A percentile compares a stretch with the other conserved stretches of the same genome.
These are phyloP conservation scores for Trichophyton schoenleinii DNA, from an alignment of 2,329 filamentous ascomycete genomes.

Conservation along the genomic window DNA sequence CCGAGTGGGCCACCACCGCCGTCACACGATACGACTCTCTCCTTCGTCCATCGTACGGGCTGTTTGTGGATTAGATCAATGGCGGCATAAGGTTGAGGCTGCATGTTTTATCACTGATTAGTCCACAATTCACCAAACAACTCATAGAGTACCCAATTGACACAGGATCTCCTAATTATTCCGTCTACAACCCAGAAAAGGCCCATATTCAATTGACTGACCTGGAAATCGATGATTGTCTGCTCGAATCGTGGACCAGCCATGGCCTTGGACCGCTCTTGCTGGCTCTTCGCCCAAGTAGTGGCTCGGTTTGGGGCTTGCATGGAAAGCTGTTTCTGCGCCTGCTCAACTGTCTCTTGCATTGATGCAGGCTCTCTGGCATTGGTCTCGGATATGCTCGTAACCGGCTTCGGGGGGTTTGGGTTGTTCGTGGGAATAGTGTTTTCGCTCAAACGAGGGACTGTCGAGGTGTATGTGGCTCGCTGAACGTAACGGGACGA, in stretches of 20 bases:
- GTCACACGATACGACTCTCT: conserved; percentile 72
- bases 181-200: not conserved
- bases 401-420: conserved; percentile 36
- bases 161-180: not conserved
- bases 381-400: conserved; percentile 49
- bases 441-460: conserved; percentile 31
- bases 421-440: conserved; percentile 45
- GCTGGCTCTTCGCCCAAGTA: conserved; percentile 79
- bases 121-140: not conserved
- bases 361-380: conserved; percentile 42
- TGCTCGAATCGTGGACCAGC: conserved; percentile 91
- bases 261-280: conserved; percentile 72
- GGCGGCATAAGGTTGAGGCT: conserved; percentile 81
- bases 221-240: conserved; percentile 86
- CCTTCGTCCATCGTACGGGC: conserved; percentile 82
- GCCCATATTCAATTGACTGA: conserved; percentile 34
- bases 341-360: conserved; percentile 43
- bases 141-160: not conserved
- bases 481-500: conserved; percentile 22
- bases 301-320: conserved; percentile 79
- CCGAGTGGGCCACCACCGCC: conserved; percentile 82
- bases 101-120: conserved; percentile 12
- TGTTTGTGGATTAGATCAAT: conserved; percentile 95
- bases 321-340: conserved; percentile 45
- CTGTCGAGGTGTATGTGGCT: conserved; percentile 33